Evolutionary conservation across 768 basidiomycete genomes (phyloP).

Genomic region (Termitomyces sp.): DNA sequence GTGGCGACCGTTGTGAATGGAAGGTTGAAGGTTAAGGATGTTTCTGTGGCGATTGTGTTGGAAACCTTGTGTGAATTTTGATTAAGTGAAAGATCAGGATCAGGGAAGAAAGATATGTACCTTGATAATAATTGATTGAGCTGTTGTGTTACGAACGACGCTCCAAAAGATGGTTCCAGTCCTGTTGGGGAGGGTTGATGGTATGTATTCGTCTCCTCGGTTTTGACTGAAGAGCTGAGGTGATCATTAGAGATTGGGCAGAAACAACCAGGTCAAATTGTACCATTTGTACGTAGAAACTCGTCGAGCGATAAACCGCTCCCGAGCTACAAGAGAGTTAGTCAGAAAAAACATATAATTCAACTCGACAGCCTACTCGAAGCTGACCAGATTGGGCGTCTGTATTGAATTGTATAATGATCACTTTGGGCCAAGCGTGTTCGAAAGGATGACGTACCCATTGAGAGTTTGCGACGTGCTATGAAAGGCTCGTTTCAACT

Average conservation of each 20-base stretch:
- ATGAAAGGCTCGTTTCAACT: not conserved
- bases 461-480: constrained; percentile 48
- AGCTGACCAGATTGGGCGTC: constrained; percentile 55
- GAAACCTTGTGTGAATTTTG: constrained; percentile 36
- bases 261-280: constrained; percentile 5
- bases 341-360: not conserved
- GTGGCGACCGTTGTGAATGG: constrained; percentile 48
- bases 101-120: constrained; percentile 20
- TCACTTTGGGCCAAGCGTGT: constrained; percentile 2
- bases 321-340: constrained; percentile 33
- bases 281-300: constrained; percentile 59
- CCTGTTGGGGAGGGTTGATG: constrained; percentile 52
- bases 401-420: constrained; percentile 8
- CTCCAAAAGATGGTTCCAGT: constrained; percentile 61
- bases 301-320: constrained; percentile 48
- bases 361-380: constrained; percentile 39
- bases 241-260: constrained; percentile 2
- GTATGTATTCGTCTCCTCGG: constrained; percentile 59
- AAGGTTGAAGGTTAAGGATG: constrained; percentile 47
- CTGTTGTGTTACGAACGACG: constrained; percentile 39
- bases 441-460: constrained; percentile 35
- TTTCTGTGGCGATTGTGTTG: constrained; percentile 42
- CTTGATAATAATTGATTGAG: constrained; percentile 55
- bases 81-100: not conserved
- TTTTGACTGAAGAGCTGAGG: constrained; percentile 61